Percentiles rank a stretch among this genome's conserved stretches.
These are phyloP conservation scores for Salicornia ramosissima DNA, from an alignment of 148 eudicot species.

Conservation along the genomic window DNA sequence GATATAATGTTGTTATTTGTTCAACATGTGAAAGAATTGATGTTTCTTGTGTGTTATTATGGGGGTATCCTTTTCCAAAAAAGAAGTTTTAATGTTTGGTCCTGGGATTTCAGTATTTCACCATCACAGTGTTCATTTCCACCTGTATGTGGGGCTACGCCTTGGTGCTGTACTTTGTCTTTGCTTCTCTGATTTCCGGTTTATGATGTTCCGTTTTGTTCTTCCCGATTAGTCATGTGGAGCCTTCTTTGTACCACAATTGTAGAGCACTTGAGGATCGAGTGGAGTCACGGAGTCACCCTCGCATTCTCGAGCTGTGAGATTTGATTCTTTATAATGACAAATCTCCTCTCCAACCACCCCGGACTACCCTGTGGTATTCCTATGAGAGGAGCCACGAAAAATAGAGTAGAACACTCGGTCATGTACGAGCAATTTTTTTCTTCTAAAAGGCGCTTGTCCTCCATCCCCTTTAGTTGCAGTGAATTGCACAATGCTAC, in stretches of 20 bases:
- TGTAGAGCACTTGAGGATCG: no score
- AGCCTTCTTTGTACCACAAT: no score
- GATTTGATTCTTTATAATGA: no score
- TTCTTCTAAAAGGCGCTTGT: no score
- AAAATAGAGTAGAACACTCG: neutral
- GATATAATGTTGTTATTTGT: conserved; percentile 8
- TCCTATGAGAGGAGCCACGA: no score
- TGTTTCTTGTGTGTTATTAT: conserved; percentile 12
- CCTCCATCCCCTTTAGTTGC: neutral
- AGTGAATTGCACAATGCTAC: neutral
- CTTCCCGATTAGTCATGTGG: neutral
- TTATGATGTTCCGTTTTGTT: neutral
- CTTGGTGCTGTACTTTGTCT: conserved; percentile 11
- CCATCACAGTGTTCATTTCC: conserved; percentile 11
- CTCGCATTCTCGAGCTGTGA: no score
- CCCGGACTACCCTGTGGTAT: no score
- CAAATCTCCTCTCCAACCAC: no score
- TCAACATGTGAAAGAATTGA: conserved; percentile 21
- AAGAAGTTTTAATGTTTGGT: conserved; percentile 11
- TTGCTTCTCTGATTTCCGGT: neutral
- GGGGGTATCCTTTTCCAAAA: neutral
- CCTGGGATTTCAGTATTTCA: conserved; percentile 14
- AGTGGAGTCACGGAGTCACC: no score
- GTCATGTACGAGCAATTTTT: neutral
- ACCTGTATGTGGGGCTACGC: conserved; percentile 12